phyloP scores from a whole-genome alignment of 169 alveolate genomes.

The Cryptosporidium muris region DNA sequence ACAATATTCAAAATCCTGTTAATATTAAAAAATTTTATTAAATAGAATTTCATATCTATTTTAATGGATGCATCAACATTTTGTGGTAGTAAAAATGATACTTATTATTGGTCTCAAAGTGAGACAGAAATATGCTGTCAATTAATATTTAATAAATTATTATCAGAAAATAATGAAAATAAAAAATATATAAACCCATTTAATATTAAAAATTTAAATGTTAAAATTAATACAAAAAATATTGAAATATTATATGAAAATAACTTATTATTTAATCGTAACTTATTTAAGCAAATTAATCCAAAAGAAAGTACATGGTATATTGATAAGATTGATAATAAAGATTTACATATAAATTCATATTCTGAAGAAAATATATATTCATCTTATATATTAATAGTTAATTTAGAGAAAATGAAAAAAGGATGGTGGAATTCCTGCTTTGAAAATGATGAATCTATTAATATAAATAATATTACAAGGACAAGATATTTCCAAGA shows the following conservation, averaged over 20 bases:
- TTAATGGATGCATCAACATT: background rate
- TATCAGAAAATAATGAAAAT: background rate
- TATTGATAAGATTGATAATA: background rate
- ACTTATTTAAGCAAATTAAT: conserved; percentile 6
- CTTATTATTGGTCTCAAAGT: conserved; percentile 45
- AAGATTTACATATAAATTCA: background rate
- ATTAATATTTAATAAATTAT: conserved; percentile 5
- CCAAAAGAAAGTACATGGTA: conserved; percentile 43
- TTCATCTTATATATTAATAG: background rate
- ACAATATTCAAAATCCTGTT: background rate
- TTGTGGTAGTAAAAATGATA: conserved; percentile 1
- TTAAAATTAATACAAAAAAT: background rate
- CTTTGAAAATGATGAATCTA: background rate
- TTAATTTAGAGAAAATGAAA: conserved; percentile 20
- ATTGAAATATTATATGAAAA: background rate
- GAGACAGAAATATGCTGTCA: conserved; percentile 42
- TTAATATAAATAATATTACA: conserved; percentile 11
- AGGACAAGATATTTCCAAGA: conserved; percentile 31
- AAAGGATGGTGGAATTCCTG: conserved; percentile 48
- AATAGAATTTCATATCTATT: background rate
- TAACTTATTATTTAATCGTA: background rate
- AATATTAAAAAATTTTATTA: background rate
- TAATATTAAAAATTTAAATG: background rate
- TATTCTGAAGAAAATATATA: background rate
- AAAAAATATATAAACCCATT: background rate